These are phyloP conservation scores for Amphirosellinia nigrospora DNA, from an alignment of 495 filamentous ascomycete species.

Conservation along the genomic window DNA sequence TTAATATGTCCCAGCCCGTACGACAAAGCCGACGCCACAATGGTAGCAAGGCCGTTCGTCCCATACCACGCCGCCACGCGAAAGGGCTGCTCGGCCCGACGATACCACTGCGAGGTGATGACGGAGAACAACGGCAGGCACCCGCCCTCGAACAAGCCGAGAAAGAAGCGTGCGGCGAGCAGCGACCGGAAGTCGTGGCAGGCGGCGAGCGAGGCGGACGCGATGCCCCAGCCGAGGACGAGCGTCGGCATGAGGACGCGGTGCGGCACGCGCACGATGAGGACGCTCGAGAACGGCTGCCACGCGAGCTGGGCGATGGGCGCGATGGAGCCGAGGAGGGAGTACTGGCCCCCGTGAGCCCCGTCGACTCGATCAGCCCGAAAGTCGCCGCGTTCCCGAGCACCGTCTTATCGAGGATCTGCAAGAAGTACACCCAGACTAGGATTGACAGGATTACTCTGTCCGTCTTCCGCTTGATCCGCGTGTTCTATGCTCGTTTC, in stretches of 20 bases:
- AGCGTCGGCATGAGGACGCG: slow-evolving; percentile 67
- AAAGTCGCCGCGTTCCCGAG: slow-evolving; percentile 69
- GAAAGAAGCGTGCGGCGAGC: slow-evolving; percentile 62
- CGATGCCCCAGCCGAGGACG: slow-evolving; percentile 66
- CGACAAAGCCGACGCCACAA: slow-evolving; percentile 65
- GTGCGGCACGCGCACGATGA: slow-evolving; percentile 71
- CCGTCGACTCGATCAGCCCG: slow-evolving; percentile 61
- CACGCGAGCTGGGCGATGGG: slow-evolving; percentile 69
- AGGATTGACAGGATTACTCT: slow-evolving; percentile 62
- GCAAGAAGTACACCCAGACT: slow-evolving; percentile 68
- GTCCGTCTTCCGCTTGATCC: slow-evolving; percentile 68
- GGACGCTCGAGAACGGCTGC: slow-evolving; percentile 68
- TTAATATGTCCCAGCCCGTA: slow-evolving; percentile 65
- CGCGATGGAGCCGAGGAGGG: slow-evolving; percentile 64
- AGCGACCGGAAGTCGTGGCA: slow-evolving; percentile 56
- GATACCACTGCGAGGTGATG: slow-evolving; percentile 67
- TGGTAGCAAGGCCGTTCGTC: slow-evolving; percentile 67
- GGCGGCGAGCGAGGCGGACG: slow-evolving; percentile 62
- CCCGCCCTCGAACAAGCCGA: slow-evolving; percentile 68
- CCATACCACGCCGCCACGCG: slow-evolving; percentile 71
- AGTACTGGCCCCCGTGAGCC: slow-evolving; percentile 66
- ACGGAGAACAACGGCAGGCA: slow-evolving; percentile 66
- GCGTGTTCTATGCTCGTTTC: slow-evolving; percentile 47
- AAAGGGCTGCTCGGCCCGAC: slow-evolving; percentile 64
- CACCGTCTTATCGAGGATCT: slow-evolving; percentile 69